These are phyloP conservation scores for Trametes hirsuta DNA, from an alignment of 1,284 basidiomycete species.

Conservation along the genomic window DNA sequence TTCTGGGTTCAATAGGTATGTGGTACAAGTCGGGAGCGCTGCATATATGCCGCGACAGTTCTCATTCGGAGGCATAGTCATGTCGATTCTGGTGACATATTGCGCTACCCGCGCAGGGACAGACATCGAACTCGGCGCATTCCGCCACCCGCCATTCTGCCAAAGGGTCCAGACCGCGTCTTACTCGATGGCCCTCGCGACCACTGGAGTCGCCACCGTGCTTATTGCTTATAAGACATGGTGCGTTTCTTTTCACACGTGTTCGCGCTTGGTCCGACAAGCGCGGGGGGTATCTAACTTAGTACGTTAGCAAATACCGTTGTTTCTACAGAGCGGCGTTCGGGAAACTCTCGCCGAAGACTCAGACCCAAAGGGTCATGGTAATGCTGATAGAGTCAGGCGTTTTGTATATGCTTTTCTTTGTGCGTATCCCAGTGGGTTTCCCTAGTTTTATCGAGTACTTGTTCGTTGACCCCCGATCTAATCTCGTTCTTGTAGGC, in stretches of 20 bases:
- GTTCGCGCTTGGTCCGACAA: too few species aligned
- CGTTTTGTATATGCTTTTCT: conserved; percentile 6
- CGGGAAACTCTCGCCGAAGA: conserved; percentile 2
- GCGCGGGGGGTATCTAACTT: background rate
- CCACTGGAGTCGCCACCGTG: conserved; percentile 17
- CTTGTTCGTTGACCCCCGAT: too few species aligned
- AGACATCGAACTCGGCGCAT: conserved; percentile 14
- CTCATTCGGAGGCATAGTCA: background rate
- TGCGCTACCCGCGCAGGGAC: conserved; percentile 14
- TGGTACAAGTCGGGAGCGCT: background rate
- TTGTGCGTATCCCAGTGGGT: background rate
- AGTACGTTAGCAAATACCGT: conserved; percentile 13
- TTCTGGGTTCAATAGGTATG: conserved; percentile 18
- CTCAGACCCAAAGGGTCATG: conserved; percentile 19
- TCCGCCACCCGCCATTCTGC: conserved; percentile 19
- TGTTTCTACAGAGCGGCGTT: conserved; percentile 7
- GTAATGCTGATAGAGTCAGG: conserved; percentile 23
- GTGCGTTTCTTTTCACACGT: background rate
- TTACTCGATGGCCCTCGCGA: conserved; percentile 17
- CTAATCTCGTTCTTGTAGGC: background rate
- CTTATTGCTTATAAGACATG: conserved; percentile 24
- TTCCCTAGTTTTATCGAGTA: too few species aligned
- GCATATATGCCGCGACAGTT: background rate
- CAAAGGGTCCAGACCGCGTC: conserved; percentile 20
- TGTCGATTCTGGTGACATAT: conserved; percentile 15